phyloP scores from a whole-genome alignment of 139 green algal genomes.

The Eudorina sp. region DNA sequence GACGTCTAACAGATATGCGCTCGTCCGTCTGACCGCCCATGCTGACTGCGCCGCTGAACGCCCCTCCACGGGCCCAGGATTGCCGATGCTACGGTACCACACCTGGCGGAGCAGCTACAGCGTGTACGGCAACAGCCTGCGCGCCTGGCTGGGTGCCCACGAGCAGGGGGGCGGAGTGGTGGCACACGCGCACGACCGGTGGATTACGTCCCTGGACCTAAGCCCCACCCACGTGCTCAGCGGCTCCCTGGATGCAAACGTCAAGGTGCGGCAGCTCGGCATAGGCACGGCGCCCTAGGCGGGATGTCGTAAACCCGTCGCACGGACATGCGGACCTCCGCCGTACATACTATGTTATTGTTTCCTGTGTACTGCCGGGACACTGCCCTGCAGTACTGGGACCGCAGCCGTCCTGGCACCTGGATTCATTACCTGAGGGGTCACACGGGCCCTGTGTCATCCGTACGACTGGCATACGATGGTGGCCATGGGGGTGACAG shows the following conservation, averaged over 20 bases:
- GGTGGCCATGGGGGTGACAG: neutral
- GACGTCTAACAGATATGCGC: too few species aligned
- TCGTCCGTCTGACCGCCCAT: too few species aligned
- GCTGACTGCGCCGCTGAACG: too few species aligned
- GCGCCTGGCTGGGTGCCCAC: neutral
- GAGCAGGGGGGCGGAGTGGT: neutral
- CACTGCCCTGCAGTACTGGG: slow-evolving; percentile 22
- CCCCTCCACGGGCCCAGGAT: neutral
- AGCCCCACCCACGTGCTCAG: neutral
- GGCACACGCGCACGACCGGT: slow-evolving; percentile 7
- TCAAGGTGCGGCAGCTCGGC: neutral
- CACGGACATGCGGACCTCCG: too few species aligned
- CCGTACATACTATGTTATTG: too few species aligned
- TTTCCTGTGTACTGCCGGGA: too few species aligned
- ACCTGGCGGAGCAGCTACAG: slow-evolving; percentile 14
- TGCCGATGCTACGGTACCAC: slow-evolving; percentile 23
- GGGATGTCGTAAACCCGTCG: too few species aligned
- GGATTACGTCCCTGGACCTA: slow-evolving; percentile 16
- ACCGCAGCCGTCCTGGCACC: slow-evolving; percentile 17
- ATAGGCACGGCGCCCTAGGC: too few species aligned
- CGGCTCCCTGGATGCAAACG: slow-evolving; percentile 12
- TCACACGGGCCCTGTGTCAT: slow-evolving; percentile 15
- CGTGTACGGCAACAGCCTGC: neutral
- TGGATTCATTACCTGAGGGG: slow-evolving; percentile 29
- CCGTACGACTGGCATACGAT: slow-evolving; percentile 18